phyloP scores from a whole-genome alignment of 352 stramenopile species.

The Phytophthora crassamura region DNA sequence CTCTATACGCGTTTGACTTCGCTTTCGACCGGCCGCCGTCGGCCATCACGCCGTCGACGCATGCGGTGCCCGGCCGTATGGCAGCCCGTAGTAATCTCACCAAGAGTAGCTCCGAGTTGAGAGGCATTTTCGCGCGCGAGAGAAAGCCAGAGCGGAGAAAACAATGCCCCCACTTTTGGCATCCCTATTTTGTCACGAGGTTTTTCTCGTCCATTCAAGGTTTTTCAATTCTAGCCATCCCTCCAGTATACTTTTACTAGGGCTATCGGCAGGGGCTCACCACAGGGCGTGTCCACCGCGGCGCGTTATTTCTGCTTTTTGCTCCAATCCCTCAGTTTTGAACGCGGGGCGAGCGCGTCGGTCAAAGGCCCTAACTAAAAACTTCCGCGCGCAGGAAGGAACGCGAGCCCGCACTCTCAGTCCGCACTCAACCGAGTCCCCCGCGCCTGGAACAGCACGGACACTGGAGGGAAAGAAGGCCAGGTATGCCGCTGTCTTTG shows the following conservation, averaged over 20 bases:
- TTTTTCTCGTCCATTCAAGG: constrained; percentile 28
- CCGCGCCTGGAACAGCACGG: constrained; percentile 1
- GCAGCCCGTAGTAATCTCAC: constrained; percentile 22
- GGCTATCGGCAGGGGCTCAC: not conserved
- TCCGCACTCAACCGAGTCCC: not conserved
- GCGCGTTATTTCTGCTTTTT: constrained; percentile 52
- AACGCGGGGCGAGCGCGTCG: constrained; percentile 32
- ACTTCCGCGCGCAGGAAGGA: constrained; percentile 22
- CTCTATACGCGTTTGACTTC: too few species aligned
- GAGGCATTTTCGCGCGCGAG: constrained; percentile 26
- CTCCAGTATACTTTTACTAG: constrained; percentile 36
- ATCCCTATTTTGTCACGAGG: constrained; percentile 13
- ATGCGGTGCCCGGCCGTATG: constrained; percentile 2
- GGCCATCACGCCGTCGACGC: too few species aligned
- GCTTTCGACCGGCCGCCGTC: too few species aligned
- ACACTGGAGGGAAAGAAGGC: not conserved
- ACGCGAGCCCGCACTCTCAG: constrained; percentile 15
- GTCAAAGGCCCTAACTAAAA: constrained; percentile 29
- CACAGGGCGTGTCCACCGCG: not conserved
- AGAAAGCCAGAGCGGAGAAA: constrained; percentile 50
- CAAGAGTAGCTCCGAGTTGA: constrained; percentile 14
- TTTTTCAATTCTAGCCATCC: constrained; percentile 20
- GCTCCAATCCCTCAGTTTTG: constrained; percentile 41
- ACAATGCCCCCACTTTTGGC: constrained; percentile 22
- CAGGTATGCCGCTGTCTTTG: constrained; percentile 15